Percentiles rank a stretch among this genome's conserved stretches.
These are phyloP conservation scores for Pseudogymnoascus pannorum DNA, from an alignment of 2,329 filamentous ascomycete species.

Conservation along the genomic window DNA sequence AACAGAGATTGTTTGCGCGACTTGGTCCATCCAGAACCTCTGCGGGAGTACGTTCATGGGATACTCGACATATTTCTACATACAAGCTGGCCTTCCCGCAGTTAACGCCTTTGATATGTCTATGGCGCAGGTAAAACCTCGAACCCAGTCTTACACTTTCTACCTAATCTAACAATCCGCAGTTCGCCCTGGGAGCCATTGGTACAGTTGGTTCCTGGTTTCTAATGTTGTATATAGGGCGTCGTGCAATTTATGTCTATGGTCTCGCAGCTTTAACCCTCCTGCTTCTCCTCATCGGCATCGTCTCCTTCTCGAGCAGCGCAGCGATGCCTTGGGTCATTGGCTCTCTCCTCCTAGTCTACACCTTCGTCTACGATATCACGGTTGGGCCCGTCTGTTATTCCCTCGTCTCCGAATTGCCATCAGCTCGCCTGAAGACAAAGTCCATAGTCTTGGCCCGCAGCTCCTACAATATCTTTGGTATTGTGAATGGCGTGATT, in stretches of 20 bases:
- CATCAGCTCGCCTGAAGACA: slow-evolving; percentile 72
- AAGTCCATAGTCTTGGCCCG: slow-evolving; percentile 82
- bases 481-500: slow-evolving; percentile 67
- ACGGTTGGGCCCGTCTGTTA: slow-evolving; percentile 79
- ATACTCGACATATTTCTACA: slow-evolving; percentile 57
- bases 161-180: slow-evolving; percentile 27
- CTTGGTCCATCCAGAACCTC: slow-evolving; percentile 57
- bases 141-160: neutral
- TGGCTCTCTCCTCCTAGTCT: slow-evolving; percentile 63
- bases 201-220: slow-evolving; percentile 45
- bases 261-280: slow-evolving; percentile 64
- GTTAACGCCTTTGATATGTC: slow-evolving; percentile 50
- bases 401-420: slow-evolving; percentile 74
- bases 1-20: slow-evolving; percentile 55
- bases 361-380: slow-evolving; percentile 51
- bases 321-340: slow-evolving; percentile 38
- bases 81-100: slow-evolving; percentile 49
- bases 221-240: slow-evolving; percentile 38
- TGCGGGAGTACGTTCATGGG: slow-evolving; percentile 59
- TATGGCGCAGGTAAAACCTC: slow-evolving; percentile 48
- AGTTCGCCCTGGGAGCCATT: slow-evolving; percentile 39
- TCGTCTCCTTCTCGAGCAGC: slow-evolving; percentile 44
- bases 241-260: slow-evolving; percentile 64
- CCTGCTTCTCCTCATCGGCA: slow-evolving; percentile 76
- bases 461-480: slow-evolving; percentile 62